Conservation (phyloP, 108 stramenopile genomes). For the Nitzschia sp. region DNA sequence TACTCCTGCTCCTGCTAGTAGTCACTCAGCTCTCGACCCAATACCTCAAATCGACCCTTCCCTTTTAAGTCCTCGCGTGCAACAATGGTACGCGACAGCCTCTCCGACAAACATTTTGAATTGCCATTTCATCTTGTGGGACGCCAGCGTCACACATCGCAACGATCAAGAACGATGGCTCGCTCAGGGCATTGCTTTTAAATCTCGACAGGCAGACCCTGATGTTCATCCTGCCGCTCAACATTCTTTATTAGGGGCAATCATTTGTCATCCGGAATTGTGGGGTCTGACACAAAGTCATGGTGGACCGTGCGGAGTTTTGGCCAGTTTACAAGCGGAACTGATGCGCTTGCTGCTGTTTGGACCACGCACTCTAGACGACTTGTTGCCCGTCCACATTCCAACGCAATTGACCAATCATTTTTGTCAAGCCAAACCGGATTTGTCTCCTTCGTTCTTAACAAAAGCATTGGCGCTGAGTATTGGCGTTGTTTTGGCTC, state of each 20-base stretch:
- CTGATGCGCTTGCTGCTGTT: constrained; percentile 67
- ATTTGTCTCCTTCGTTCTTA: constrained; percentile 32
- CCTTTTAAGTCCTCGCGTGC: background rate
- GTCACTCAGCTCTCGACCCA: background rate
- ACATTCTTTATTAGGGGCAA: constrained; percentile 21
- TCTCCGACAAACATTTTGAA: constrained; percentile 4
- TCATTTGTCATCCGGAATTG: constrained; percentile 25
- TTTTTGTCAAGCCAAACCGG: constrained; percentile 11
- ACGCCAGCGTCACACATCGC: constrained; percentile 39
- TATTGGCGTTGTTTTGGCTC: constrained; percentile 65
- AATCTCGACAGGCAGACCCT: background rate
- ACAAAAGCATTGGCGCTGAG: constrained; percentile 56
- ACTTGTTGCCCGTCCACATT: constrained; percentile 14
- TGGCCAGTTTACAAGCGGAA: constrained; percentile 86
- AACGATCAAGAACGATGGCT: constrained; percentile 76
- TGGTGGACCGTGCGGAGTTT: constrained; percentile 90
- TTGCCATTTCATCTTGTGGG: constrained; percentile 3
- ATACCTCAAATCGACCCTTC: background rate
- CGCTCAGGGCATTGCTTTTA: constrained; percentile 48
- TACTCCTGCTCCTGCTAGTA: background rate
- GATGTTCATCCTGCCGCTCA: constrained; percentile 9
- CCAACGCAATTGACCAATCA: constrained; percentile 16
- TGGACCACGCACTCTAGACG: constrained; percentile 28
- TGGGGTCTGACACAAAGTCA: constrained; percentile 87
- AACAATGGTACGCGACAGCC: background rate